These are phyloP conservation scores for Magnolia kwangsiensis DNA, from an alignment of 164 flowering plant genomes.

Conservation along the genomic window DNA sequence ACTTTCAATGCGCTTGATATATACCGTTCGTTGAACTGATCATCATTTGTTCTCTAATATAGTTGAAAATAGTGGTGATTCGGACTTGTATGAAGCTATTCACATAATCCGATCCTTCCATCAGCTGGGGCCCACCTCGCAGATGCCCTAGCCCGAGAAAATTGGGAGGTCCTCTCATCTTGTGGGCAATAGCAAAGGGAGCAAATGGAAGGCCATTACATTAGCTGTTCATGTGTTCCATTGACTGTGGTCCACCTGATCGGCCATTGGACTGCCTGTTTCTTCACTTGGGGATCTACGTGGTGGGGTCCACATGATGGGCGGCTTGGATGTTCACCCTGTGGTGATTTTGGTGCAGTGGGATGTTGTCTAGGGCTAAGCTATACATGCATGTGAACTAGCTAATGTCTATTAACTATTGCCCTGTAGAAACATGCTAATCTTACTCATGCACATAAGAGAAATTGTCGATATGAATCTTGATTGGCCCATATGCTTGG, in stretches of 20 bases:
- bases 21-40: too few species aligned
- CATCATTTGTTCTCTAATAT: not conserved
- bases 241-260: too few species aligned
- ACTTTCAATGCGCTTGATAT: not conserved
- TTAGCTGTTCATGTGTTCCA: too few species aligned
- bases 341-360: too few species aligned
- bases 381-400: not conserved
- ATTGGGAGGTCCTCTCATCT: too few species aligned
- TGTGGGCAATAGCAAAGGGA: too few species aligned
- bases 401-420: not conserved
- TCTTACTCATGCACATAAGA: not conserved
- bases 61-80: not conserved
- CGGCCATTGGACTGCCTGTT: too few species aligned
- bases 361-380: not conserved
- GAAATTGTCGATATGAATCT: not conserved
- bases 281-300: too few species aligned
- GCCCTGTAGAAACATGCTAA: not conserved
- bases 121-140: not conserved
- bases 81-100: not conserved
- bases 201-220: too few species aligned
- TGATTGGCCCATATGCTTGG: not conserved
- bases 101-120: not conserved
- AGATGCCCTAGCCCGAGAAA: not conserved
- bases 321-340: too few species aligned
- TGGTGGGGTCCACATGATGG: too few species aligned